phyloP scores from a whole-genome alignment of 2,329 filamentous ascomycete species.

The Blumeria graminis region DNA sequence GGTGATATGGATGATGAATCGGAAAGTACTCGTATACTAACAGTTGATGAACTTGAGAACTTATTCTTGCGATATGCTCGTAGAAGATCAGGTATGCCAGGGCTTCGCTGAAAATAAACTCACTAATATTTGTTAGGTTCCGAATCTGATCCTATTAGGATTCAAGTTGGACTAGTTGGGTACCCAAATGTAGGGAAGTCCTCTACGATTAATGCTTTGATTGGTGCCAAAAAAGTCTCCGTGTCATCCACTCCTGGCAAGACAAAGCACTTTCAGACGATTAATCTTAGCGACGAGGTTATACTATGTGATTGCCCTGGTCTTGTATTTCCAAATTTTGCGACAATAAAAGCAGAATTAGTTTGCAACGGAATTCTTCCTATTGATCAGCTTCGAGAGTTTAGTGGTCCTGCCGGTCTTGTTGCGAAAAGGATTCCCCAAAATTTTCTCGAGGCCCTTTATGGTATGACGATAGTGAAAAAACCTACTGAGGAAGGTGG shows the following conservation, averaged over 20 bases:
- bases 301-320: conserved; percentile 93
- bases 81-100: conserved; percentile 24
- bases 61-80: conserved; percentile 62
- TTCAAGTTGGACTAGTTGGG: conserved; percentile 79
- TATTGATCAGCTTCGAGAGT: conserved; percentile 89
- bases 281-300: conserved; percentile 73
- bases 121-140: conserved; percentile 16
- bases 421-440: conserved; percentile 72
- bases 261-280: conserved; percentile 98
- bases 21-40: conserved; percentile 51
- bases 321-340: conserved; percentile 96
- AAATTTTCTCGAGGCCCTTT: conserved; percentile 71
- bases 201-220: conserved; percentile 96
- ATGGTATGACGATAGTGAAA: conserved; percentile 71
- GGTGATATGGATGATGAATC: conserved; percentile 8
- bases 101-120: conserved; percentile 4
- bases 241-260: conserved; percentile 95
- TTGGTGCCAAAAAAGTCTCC: conserved; percentile 93
- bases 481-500: conserved; percentile 78
- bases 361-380: conserved; percentile 88
- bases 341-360: conserved; percentile 83
- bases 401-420: conserved; percentile 62
- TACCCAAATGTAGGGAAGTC: conserved; percentile 99
- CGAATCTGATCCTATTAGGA: conserved; percentile 34
- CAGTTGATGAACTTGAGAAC: conserved; percentile 74